phyloP scores from a whole-genome alignment of 805 yeast species.

The Hermanozyma aechmeae region DNA sequence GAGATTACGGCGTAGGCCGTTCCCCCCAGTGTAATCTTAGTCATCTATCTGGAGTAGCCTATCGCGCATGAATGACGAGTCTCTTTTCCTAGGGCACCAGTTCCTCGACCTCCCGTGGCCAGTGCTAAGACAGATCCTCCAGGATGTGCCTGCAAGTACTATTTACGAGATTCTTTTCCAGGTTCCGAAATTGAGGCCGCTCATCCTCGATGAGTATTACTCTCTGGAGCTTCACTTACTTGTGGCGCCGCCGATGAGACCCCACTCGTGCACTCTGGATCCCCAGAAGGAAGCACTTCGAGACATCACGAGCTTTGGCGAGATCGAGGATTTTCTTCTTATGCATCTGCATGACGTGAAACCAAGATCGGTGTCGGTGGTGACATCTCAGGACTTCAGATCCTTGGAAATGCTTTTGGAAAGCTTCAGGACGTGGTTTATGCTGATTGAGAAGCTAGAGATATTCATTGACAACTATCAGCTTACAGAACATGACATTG shows the following conservation, averaged over 20 bases:
- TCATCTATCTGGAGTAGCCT: no score
- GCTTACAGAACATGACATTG: conserved; percentile 11
- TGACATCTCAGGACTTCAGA: conserved; percentile 22
- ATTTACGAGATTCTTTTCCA: conserved; percentile 16
- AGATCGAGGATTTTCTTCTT: conserved; percentile 22
- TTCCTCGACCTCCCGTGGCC: conserved; percentile 15
- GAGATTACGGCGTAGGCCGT: no score
- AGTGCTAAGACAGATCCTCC: conserved; percentile 11
- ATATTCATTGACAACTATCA: conserved; percentile 19
- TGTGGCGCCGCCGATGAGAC: conserved; percentile 20
- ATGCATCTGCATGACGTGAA: conserved; percentile 18
- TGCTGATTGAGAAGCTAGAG: conserved; percentile 10
- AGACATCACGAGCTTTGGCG: conserved; percentile 16
- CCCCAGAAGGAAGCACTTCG: conserved; percentile 5
- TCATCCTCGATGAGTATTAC: conserved; percentile 18
- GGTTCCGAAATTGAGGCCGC: conserved; percentile 9
- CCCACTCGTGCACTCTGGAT: conserved; percentile 7
- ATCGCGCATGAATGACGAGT: not conserved
- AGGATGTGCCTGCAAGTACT: conserved; percentile 12
- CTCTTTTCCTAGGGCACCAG: conserved; percentile 4
- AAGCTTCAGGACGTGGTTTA: conserved; percentile 11
- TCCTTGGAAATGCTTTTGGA: conserved; percentile 16
- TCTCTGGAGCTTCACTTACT: conserved; percentile 23
- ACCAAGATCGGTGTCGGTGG: conserved; percentile 17
- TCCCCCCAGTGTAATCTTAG: no score